A percentile compares a stretch with the other conserved stretches of the same genome.
Conservation (phyloP, 768 basidiomycete species). For the Amanita pseudoporphyria region DNA sequence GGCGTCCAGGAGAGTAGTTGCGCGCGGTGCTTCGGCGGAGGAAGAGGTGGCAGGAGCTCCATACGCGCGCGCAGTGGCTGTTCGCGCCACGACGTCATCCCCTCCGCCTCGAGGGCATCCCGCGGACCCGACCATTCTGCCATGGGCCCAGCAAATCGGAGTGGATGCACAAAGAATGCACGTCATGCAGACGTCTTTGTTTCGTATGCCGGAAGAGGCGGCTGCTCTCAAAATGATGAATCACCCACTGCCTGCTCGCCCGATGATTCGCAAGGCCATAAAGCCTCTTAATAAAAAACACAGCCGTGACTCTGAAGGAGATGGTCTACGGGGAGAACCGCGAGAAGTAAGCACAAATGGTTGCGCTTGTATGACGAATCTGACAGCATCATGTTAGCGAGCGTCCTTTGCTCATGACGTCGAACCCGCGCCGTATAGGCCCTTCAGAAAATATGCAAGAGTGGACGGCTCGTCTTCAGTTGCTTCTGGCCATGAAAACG, state of each 20-base stretch:
- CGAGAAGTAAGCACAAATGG: slow-evolving; percentile 39
- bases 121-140: slow-evolving; percentile 42
- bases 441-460: slow-evolving; percentile 73
- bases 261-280: slow-evolving; percentile 25
- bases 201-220: slow-evolving; percentile 67
- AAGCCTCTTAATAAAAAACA: slow-evolving; percentile 51
- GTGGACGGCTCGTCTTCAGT: slow-evolving; percentile 62
- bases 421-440: slow-evolving; percentile 56
- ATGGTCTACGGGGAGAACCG: slow-evolving; percentile 48
- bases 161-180: slow-evolving; percentile 86
- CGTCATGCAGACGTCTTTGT: slow-evolving; percentile 88
- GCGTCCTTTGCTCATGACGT: slow-evolving; percentile 72
- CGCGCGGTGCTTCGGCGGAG: slow-evolving; percentile 40
- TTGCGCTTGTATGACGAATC: slow-evolving; percentile 3
- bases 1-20: not conserved
- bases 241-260: slow-evolving; percentile 19
- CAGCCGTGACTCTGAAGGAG: slow-evolving; percentile 70
- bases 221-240: slow-evolving; percentile 47
- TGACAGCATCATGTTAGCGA: slow-evolving; percentile 34
- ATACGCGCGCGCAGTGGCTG: slow-evolving; percentile 34
- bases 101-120: slow-evolving; percentile 26
- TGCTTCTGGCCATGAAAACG: slow-evolving; percentile 53
- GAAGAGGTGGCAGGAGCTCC: slow-evolving; percentile 44
- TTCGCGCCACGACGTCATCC: slow-evolving; percentile 22
- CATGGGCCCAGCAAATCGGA: slow-evolving; percentile 66